Base-by-base conservation (phyloP, 1,139 yeast species). In the Yamadazyma taylorii region DNA sequence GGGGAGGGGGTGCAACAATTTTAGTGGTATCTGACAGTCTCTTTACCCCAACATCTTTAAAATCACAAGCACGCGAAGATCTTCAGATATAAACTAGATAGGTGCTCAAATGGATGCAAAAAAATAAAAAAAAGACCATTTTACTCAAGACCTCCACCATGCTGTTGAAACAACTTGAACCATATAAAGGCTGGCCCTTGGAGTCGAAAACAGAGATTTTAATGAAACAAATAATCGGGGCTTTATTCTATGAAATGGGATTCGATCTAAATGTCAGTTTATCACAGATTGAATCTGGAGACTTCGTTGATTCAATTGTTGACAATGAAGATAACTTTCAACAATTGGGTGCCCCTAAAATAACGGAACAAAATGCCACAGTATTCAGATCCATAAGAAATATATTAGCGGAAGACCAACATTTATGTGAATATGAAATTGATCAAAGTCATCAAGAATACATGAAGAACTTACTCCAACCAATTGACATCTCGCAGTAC, bases 171-270 rank as follows among this genome's bases (percentile, higher is more conserved):
- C 32, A 29, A 8, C 15, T 29, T 4, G 23, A 17, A 4, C 22
- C 8, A 10, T 29, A 15, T 13, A 19, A 29, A 13, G 16, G 32
- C 8, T 42, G 45, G 45, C 42, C 42, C 3, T 25, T 45, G 21
- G 79, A 17, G 83, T 85, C 39, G 5, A 43, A 40, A 17, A 34
- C 36, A 5, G 94, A 85, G 51, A 64, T 73, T 38, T 69, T 69
- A 28, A 69, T 88, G 49, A 87, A 87, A 60, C 90, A 85, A 53
- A 71, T 81, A 35, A 85, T 94, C 92, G 79, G 85, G 28, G 75
- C 79, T 43, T 53, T 83, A 33, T 62, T 86, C 43, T 75, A 74
- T 40, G 77, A 70, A 38, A 73, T 80, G 66, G 92, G 88, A 3
- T 70, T 79, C 38, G 72, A 74, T 3, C 70, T 81, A 9, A 61